phyloP scores from a whole-genome alignment of 257 asterid species.

The Solanum raphanifolium region DNA sequence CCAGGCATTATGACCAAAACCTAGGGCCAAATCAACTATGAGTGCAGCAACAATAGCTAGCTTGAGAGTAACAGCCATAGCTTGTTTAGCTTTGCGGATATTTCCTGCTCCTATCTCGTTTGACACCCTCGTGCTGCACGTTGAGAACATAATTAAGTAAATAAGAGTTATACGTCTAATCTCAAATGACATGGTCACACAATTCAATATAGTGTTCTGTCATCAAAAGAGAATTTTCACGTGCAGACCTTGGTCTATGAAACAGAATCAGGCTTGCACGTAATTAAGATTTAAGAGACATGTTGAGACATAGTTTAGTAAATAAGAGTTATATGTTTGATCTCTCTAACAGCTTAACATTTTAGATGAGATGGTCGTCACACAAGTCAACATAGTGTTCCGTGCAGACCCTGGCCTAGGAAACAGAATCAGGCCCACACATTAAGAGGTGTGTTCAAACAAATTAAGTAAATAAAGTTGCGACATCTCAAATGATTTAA shows the following conservation, averaged over 20 bases:
- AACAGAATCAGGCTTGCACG: background rate
- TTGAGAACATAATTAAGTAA: background rate
- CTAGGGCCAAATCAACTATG: slow-evolving; percentile 24
- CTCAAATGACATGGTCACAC: background rate
- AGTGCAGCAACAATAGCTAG: slow-evolving; percentile 34
- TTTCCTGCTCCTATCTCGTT: slow-evolving; percentile 78
- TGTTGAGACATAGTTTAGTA: background rate
- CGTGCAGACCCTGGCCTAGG: background rate
- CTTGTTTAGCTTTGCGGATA: slow-evolving; percentile 49
- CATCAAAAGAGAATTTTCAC: background rate
- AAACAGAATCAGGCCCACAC: background rate
- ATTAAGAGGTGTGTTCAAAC: background rate
- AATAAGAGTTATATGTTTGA: background rate
- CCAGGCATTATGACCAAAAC: slow-evolving; percentile 56
- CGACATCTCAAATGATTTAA: background rate
- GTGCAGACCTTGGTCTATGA: background rate
- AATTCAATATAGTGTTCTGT: background rate
- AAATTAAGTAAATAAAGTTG: background rate
- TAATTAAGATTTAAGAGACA: background rate
- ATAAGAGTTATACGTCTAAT: background rate
- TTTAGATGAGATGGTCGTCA: background rate
- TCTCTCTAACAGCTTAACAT: background rate
- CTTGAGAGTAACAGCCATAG: slow-evolving; percentile 55
- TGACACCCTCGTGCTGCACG: slow-evolving; percentile 77
- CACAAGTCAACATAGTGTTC: background rate